Evolutionary conservation across 2,329 filamentous ascomycete species (phyloP).

Genomic region (Venturia asperata): DNA sequence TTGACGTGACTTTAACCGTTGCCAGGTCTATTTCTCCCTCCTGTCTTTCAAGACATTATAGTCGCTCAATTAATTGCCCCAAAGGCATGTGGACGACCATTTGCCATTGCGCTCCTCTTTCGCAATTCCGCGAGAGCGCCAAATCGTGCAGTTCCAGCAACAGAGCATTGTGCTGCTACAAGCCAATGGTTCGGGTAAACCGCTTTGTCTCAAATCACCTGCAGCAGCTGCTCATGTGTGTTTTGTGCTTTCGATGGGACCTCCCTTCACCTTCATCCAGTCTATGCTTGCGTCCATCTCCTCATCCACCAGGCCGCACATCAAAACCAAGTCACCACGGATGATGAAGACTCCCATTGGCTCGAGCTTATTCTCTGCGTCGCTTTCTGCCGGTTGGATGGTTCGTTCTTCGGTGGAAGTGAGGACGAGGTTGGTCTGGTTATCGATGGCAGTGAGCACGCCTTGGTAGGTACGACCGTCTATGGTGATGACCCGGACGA

Average conservation of each 20-base stretch:
- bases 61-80: neutral
- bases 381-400: conserved; percentile 77
- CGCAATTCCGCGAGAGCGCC: neutral
- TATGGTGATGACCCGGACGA: conserved; percentile 82
- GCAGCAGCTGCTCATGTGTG: conserved; percentile 44
- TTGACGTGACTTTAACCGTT: neutral
- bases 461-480: conserved; percentile 77
- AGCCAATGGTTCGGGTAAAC: neutral
- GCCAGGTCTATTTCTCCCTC: neutral
- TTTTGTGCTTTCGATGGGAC: conserved; percentile 76
- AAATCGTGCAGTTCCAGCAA: neutral
- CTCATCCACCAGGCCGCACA: conserved; percentile 85
- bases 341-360: conserved; percentile 86
- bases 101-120: neutral
- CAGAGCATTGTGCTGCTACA: neutral
- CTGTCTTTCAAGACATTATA: neutral
- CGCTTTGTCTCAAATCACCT: neutral
- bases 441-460: conserved; percentile 76
- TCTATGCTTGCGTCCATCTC: conserved; percentile 82
- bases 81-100: neutral
- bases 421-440: conserved; percentile 88
- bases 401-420: conserved; percentile 79
- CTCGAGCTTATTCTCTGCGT: conserved; percentile 71
- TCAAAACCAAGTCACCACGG: conserved; percentile 86
- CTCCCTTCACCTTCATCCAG: conserved; percentile 84